Evolutionary conservation across 192 early-diverging fungal species (phyloP), one percentile per base, ranked within the genome.

Genomic region (Entomortierella parvispora): DNA sequence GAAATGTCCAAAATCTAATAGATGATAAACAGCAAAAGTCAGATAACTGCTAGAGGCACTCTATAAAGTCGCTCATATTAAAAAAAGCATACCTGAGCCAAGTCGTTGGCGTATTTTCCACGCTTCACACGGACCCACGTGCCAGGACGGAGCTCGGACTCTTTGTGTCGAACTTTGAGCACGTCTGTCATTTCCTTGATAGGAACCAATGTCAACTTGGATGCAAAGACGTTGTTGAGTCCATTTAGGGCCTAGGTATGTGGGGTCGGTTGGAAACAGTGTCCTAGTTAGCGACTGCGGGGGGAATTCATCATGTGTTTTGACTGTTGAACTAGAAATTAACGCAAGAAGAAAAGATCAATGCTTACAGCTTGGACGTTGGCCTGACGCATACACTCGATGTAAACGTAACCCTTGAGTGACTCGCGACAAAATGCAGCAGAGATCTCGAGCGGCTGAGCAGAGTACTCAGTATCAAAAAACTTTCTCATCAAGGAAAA

Each of bases 91-190:
- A 95, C 94, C 81, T 96, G 94, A 26, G 90, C 96, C 67, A 99
- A 80, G 82, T 99, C 98, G 44, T 94, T 95, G 7, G 89, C 89
- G 68, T 97, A 98, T 67, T 92, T 98, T 45, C 96, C 98, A 63
- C 92, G 90, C 67, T 92, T 93, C 45, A 97, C 87, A 42, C 95
- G 88, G 29, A 95, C 93, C 96, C 96, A 99, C 8, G 86, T 77
- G 15, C 91, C 91, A 12, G 80, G 69, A 44, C 89, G 83, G 28
- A 95, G 62, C 4, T 93, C 88, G 0, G 82, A 60, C 47, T 86
- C 81, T 49, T 87, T 88, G 57, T 84, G 75, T 70, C 90, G 89
- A 63, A 97, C 89, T 40, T 84, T 89, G 43, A 99, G 87, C 37
- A 92, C 91, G 53, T 95, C 93, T 2, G 92, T 89, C 95, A 97